Evolutionary conservation across 352 stramenopile genomes (phyloP), one percentile per base, ranked within the genome.

Genomic region (Phytophthora agathidicida): DNA sequence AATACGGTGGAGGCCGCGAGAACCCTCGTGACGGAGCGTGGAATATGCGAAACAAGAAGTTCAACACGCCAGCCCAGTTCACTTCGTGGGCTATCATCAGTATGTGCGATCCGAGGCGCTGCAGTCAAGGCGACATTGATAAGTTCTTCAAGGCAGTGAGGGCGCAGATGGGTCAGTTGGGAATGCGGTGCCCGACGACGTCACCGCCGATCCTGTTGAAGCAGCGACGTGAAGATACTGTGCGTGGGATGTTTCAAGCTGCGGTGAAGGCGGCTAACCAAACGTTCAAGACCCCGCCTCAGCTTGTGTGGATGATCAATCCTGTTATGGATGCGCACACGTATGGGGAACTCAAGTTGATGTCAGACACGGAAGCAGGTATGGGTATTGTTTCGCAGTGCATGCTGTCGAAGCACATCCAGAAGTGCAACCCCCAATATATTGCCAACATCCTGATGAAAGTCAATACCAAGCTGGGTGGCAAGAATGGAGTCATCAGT

Each of bases 381-480:
- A 17, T 69, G 52, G 64, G 64, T 9, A 77, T 94, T 27, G 68
- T 87, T 7, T 92, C 81, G 27, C 86, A 94, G 60, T 93, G 84
- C 48, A 89, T 94, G 77, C 59, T 93, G 11, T 30, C 50, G 0
- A 92, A 90, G 61, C 73, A 91, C 42, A 80, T 91, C 9, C 35
- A 55, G 0, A 83, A 79, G 55, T 74, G 73, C 46, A 87, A 77
- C 17, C 52, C 73, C 11, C 74, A 86, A 62, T 91, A 91, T 42
- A 84, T 89, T 20, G 68, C 65, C 14, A 95, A 95, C 45, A 82
- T 93, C 10, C 24, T 91, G 48, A 72, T 89, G 33, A 91, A 94
- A 56, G 81, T 94, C 11, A 88, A 94, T 55, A 83, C 79, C 6
- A 94, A 94, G 47, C 65, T 94, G 2, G 80, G 80, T 17, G 85